Evolutionary conservation across 2,329 filamentous ascomycete genomes (phyloP), one percentile per base, ranked within the genome.

Genomic region (Sporothrix curviconia): DNA sequence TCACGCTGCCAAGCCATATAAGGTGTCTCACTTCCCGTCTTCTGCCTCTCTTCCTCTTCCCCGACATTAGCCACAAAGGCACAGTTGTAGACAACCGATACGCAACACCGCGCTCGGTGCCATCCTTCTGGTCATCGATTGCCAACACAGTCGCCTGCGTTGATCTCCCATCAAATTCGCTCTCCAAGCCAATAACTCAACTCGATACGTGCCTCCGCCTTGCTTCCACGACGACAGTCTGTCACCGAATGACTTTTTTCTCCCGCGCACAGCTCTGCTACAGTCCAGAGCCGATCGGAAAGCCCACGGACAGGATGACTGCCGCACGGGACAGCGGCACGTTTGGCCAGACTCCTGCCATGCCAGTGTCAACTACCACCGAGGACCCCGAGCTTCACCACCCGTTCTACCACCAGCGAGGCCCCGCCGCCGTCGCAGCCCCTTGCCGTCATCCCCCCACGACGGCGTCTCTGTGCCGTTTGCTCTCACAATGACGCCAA

Each of bases 361-460:
- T 15, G 15, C 8, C 49, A 28, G 19, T 32, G 34, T 7, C 15
- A 17, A 7, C 50, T 9, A 11, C 25, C 3, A 2, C 28, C 6
- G 40, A 32, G 28, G 51, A 54, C 9, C 39, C 39, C 11, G 51
- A 55, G 40, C 42, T 55, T 30, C 32, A 46, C 52, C 24, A 28
- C 12, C 54, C 54, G 3, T 42, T 19, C 28, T 28, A 37, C 32
- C 56, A 53, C 24, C 39, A 55, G 40, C 57, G 57, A 14, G 57
- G 53, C 15, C 59, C 14, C 36, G 34, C 11, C 59, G 59, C 19
- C 59, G 59, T 14, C 59, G 59, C 47, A 60, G 59, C 40, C 59
- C 56, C 17, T 36, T 44, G 0, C 53, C 56, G 7, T 7, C 36
- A 9, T 46, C 54, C 8, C 24, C 34, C 12, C 15, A 57, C 46